Base-by-base conservation (phyloP, 331 rosid species). In the Phaseolus coccineus region DNA sequence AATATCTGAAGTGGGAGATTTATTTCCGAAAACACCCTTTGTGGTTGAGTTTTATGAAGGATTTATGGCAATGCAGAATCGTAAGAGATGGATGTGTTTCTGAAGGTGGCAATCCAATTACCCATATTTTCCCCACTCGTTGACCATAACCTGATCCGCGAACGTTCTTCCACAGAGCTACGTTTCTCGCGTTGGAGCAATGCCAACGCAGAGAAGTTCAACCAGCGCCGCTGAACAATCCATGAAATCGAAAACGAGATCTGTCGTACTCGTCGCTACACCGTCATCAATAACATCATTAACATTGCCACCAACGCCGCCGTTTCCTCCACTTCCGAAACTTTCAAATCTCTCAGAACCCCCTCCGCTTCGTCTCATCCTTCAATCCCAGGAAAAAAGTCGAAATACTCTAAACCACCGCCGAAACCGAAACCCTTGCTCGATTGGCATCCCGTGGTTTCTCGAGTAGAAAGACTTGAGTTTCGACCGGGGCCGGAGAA, bases 221-320 rank as follows among this genome's bases (percentile, higher is more conserved):
- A 90, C 78, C 78, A 78, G 68, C 96, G 89, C 80, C 93, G 96
- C 2, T 64, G 92, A n/a, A 63, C 84, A 31, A 81, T 85, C 80
- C 72, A 90, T 66, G 88, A 91, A 80, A 89, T 91, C 83, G 96
- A 93, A 73, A 90, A 87, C 78, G 90, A 93, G 2, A 86, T 91
- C 71, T 91, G 94, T 81, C 93, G 92, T 46, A 87, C 84, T 47
- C 94, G 98, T 75, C 88, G 96, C 84, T 89, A 89, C 84, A 78
- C 78, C 44, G 87, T 97, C 70, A 92, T 88, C 84, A 16, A 79
- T 11, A 85, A 83, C 62, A 87, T 91, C 16, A 61, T 90, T 55
- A 85, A 83, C 86, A 89, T 31, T 81, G 76, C 75, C 84, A 74
- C 28, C 86, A 72, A 28, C 80, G 73, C 53, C 87, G 89, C 80